Evolutionary conservation across 768 basidiomycete genomes (phyloP).

Genomic region (Rhizopogon vinicolor): DNA sequence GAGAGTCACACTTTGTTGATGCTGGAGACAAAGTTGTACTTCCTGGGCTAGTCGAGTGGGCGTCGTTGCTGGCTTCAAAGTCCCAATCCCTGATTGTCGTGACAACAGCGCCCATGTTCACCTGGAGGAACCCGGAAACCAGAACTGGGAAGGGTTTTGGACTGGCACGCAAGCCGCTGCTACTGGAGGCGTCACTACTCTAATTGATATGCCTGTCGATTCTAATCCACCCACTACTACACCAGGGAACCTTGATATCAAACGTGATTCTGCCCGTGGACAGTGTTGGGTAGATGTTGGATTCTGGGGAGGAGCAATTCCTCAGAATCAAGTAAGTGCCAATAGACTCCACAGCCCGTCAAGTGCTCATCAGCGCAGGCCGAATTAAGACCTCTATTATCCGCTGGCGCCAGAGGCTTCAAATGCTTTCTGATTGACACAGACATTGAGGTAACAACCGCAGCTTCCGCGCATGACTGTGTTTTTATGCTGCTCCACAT

Average conservation of each 20-base stretch:
- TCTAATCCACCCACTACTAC: constrained; percentile 96
- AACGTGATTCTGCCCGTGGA: constrained; percentile 63
- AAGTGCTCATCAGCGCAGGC: constrained; percentile 33
- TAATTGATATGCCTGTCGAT: constrained; percentile 98
- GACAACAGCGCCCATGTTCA: constrained; percentile 77
- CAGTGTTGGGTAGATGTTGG: constrained; percentile 73
- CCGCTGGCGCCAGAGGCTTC: constrained; percentile 88
- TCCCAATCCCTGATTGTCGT: background rate
- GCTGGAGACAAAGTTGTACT: constrained; percentile 56
- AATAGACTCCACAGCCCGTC: background rate
- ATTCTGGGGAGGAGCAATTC: constrained; percentile 91
- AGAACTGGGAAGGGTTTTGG: constrained; percentile 92
- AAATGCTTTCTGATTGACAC: constrained; percentile 97
- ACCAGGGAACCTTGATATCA: constrained; percentile 63
- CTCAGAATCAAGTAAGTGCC: constrained; percentile 70
- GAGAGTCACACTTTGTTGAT: constrained; percentile 42
- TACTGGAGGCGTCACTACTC: constrained; percentile 88
- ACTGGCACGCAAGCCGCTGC: constrained; percentile 92
- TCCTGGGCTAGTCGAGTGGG: constrained; percentile 81
- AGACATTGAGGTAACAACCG: constrained; percentile 72
- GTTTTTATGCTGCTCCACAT: background rate
- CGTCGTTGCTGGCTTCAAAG: constrained; percentile 2
- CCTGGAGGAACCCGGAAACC: constrained; percentile 89
- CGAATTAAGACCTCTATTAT: constrained; percentile 70
- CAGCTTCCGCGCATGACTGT: constrained; percentile 3